Conservation (phyloP, 1,139 yeast genomes). For the Kazachstania sp. region DNA sequence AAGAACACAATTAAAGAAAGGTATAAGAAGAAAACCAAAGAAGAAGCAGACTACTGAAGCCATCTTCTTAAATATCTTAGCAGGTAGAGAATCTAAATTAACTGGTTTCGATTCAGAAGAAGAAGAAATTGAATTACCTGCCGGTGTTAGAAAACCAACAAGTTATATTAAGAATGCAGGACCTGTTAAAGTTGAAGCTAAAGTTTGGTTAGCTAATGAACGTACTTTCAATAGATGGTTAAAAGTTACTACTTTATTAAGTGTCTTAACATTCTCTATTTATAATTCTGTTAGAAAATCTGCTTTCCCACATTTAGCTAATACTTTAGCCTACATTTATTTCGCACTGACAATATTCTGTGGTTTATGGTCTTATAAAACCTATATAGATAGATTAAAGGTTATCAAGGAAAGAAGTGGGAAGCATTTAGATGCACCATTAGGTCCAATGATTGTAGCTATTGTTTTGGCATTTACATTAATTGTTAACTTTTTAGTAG, state of each 20-base stretch:
- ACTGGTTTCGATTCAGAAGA: conserved; percentile 77
- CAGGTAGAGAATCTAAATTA: conserved; percentile 32
- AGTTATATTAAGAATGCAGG: conserved; percentile 78
- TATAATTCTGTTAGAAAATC: conserved; percentile 68
- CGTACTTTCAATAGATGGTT: conserved; percentile 96
- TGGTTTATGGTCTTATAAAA: conserved; percentile 82
- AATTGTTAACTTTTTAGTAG: conserved; percentile 61
- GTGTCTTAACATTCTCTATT: conserved; percentile 80
- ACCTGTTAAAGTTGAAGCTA: conserved; percentile 88
- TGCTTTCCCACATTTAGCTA: conserved; percentile 48
- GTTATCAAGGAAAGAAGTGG: conserved; percentile 77
- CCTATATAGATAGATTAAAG: conserved; percentile 61
- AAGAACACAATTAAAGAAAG: conserved; percentile 5
- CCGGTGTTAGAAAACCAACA: conserved; percentile 80
- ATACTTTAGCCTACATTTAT: conserved; percentile 64
- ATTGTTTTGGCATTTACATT: conserved; percentile 59
- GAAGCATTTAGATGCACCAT: conserved; percentile 75
- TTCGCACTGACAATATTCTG: conserved; percentile 74
- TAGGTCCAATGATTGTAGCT: conserved; percentile 81
- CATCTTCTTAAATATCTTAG: conserved; percentile 25
- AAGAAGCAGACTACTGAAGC: conserved; percentile 12
- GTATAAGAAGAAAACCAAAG: conserved; percentile 7
- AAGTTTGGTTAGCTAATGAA: conserved; percentile 97
- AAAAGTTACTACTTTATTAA: conserved; percentile 77
- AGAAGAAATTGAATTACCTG: conserved; percentile 75